A percentile compares a stretch with the other conserved stretches of the same genome.
Evolutionary conservation across 2,329 filamentous ascomycete species (phyloP).

Genomic region (Madurella mycetomatis): DNA sequence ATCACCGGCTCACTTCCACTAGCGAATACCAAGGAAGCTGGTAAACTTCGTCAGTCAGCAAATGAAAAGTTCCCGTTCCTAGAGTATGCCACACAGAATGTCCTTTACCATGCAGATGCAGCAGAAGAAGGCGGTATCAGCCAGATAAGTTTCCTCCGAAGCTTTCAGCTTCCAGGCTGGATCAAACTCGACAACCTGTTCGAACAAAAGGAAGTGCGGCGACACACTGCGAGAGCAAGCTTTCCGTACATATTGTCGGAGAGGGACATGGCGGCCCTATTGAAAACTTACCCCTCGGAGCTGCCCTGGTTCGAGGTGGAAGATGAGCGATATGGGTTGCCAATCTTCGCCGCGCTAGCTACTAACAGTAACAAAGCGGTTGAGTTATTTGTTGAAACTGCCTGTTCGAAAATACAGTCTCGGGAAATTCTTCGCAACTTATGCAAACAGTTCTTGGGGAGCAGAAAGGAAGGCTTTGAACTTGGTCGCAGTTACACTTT

Average conservation of each 20-base stretch:
- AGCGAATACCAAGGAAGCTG: neutral
- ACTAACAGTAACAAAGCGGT: slow-evolving; percentile 8
- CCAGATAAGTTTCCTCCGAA: slow-evolving; percentile 7
- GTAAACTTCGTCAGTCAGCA: neutral
- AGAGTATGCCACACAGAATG: neutral
- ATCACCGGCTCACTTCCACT: neutral
- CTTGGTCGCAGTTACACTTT: neutral
- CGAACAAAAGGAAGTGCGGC: neutral
- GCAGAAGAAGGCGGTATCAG: slow-evolving; percentile 5
- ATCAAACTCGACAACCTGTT: slow-evolving; percentile 7
- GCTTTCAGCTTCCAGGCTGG: slow-evolving; percentile 11
- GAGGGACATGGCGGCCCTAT: neutral
- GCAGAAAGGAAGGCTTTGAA: neutral
- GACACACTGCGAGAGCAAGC: neutral
- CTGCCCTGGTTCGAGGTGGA: neutral
- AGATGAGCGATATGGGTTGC: slow-evolving; percentile 8
- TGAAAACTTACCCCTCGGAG: neutral
- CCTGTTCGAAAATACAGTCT: neutral
- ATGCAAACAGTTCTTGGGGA: neutral
- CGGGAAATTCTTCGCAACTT: neutral
- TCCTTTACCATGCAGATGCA: slow-evolving; percentile 2
- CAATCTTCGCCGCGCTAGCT: slow-evolving; percentile 16
- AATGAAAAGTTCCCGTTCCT: neutral
- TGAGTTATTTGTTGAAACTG: neutral
- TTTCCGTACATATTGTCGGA: neutral